phyloP scores from a whole-genome alignment of 208 protist species.

The Wallacemonas sp. region DNA sequence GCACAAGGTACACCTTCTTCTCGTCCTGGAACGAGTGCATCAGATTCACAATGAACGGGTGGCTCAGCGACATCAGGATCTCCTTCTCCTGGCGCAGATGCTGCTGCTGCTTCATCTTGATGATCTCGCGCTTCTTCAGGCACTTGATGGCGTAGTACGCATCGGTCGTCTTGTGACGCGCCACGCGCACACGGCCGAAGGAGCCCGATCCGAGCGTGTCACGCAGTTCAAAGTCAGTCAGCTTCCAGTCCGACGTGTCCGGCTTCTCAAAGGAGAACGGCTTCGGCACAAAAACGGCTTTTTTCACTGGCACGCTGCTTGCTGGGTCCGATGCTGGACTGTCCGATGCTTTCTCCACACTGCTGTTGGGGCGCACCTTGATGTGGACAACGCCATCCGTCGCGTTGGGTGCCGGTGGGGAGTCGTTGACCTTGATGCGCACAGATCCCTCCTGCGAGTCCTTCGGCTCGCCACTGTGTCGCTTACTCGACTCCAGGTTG shows the following conservation, averaged over 20 bases:
- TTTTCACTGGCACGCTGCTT: conserved; percentile 20
- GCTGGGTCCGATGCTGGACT: conserved; percentile 17
- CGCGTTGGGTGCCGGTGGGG: background rate
- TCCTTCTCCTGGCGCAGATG: conserved; percentile 91
- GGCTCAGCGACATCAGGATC: conserved; percentile 87
- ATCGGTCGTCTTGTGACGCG: conserved; percentile 71
- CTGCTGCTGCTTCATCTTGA: conserved; percentile 88
- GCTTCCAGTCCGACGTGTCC: conserved; percentile 72
- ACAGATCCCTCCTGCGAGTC: conserved; percentile 3
- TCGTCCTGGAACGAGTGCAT: conserved; percentile 95
- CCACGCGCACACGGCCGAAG: conserved; percentile 92
- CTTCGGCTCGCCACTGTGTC: conserved; percentile 1
- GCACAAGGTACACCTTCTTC: conserved; percentile 89
- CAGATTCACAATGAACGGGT: conserved; percentile 94
- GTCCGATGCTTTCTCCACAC: conserved; percentile 2
- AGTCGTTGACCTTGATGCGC: conserved; percentile 11
- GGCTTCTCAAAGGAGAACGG: conserved; percentile 53
- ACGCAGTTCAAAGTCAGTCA: conserved; percentile 86
- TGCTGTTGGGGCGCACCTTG: background rate
- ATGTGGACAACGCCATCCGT: conserved; percentile 9
- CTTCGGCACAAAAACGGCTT: conserved; percentile 26
- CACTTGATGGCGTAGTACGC: conserved; percentile 93
- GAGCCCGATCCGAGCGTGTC: conserved; percentile 92
- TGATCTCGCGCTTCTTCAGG: conserved; percentile 87
- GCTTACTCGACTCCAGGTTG: conserved; percentile 9